Evolutionary conservation across 257 asterid species (phyloP).

Genomic region (Craterostigma plantagineum): DNA sequence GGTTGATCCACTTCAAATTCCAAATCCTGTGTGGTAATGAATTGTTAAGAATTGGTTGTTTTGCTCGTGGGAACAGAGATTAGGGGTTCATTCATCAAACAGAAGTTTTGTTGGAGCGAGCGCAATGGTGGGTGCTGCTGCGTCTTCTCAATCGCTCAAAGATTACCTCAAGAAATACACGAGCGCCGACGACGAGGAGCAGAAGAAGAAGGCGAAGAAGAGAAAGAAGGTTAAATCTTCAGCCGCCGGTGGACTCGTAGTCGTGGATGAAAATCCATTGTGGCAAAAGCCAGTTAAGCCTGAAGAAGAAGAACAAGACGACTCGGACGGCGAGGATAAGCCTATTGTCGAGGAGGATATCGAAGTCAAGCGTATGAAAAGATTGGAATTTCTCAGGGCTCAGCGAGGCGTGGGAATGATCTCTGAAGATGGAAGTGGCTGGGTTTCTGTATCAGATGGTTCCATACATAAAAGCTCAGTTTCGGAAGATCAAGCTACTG

Average conservation of each 20-base stretch:
- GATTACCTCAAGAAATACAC: slow-evolving; percentile 64
- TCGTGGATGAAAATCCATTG: slow-evolving; percentile 68
- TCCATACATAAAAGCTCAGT: slow-evolving; percentile 6
- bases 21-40: no score
- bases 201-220: slow-evolving; percentile 36
- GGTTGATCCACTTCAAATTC: no score
- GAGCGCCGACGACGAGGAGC: slow-evolving; percentile 30
- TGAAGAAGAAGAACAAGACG: slow-evolving; percentile 57
- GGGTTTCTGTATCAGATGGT: slow-evolving; percentile 39
- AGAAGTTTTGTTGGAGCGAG: no score
- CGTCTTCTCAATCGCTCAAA: slow-evolving; percentile 39
- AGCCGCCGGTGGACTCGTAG: slow-evolving; percentile 29
- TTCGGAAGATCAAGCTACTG: slow-evolving; percentile 11
- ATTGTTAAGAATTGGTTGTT: no score
- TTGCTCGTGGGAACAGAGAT: no score
- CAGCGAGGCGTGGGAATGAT: slow-evolving; percentile 50
- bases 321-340: slow-evolving; percentile 65
- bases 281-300: slow-evolving; percentile 63
- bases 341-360: slow-evolving; percentile 73
- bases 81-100: no score
- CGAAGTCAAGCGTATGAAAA: slow-evolving; percentile 70
- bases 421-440: slow-evolving; percentile 96
- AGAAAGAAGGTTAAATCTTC: slow-evolving; percentile 22
- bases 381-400: slow-evolving; percentile 40
- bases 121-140: slow-evolving; percentile 26